Percentiles rank a stretch among this genome's conserved stretches.
Evolutionary conservation across 345 rosid species (phyloP).

Genomic region (Psidium guajava): DNA sequence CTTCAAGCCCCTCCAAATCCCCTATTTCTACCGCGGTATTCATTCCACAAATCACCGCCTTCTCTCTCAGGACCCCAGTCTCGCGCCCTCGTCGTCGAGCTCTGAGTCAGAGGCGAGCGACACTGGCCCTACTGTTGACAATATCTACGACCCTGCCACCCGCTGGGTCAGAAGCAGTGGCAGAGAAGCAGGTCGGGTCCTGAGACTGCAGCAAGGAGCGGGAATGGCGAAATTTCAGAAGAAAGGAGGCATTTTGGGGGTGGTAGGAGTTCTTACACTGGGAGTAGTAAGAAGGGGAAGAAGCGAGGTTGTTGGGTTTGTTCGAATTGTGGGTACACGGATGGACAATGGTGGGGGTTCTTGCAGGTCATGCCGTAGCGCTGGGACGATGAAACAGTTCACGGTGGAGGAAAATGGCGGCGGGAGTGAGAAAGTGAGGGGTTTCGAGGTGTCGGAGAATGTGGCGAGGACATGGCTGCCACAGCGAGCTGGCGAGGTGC

Average conservation of each 20-base stretch:
- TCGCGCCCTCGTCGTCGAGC: not conserved
- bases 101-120: not conserved
- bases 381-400: slow-evolving; percentile 56
- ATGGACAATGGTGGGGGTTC: slow-evolving; percentile 96
- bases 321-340: slow-evolving; percentile 48
- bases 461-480: slow-evolving; percentile 54
- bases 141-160: slow-evolving; percentile 1
- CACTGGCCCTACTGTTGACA: not conserved
- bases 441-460: slow-evolving; percentile 27
- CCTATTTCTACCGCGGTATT: not conserved
- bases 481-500: slow-evolving; percentile 22
- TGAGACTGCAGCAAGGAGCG: not conserved
- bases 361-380: slow-evolving; percentile 42
- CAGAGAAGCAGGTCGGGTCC: not conserved
- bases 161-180: not conserved
- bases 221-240: not conserved
- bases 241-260: not conserved
- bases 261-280: not conserved
- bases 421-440: slow-evolving; percentile 18
- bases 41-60: not conserved
- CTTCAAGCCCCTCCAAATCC: not conserved
- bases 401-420: slow-evolving; percentile 12
- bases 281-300: slow-evolving; percentile 27
- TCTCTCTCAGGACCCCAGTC: not conserved
- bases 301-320: slow-evolving; percentile 51